Evolutionary conservation across 176 grass and related monocot genomes (phyloP).

Genomic region (Thinopyrum elongatum): DNA sequence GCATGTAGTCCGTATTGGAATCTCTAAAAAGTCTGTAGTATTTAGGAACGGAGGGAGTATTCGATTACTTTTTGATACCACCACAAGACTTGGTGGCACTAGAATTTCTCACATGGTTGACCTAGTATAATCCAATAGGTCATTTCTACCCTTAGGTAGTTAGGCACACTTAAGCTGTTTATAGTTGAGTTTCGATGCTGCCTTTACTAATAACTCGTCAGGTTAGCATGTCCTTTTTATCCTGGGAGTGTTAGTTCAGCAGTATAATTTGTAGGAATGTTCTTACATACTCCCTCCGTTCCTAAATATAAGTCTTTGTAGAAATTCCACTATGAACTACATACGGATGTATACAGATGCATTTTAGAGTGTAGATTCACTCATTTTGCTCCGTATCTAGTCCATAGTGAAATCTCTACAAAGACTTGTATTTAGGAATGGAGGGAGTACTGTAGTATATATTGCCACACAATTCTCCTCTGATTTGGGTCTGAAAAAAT

Average conservation of each 20-base stretch:
- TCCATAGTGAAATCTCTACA: no score
- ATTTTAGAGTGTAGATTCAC: no score
- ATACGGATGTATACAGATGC: no score
- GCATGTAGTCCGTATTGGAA: no score
- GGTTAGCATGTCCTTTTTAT: not conserved
- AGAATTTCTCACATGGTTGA: not conserved
- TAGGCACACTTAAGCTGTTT: not conserved
- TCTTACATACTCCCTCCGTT: not conserved
- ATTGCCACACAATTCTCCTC: not conserved
- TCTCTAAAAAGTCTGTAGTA: no score
- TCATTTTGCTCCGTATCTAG: no score
- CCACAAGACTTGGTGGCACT: not conserved
- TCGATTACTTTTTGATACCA: not conserved
- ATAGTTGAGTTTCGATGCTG: not conserved
- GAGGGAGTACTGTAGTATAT: not conserved
- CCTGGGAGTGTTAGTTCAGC: not conserved
- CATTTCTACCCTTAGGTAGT: not conserved
- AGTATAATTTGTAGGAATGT: not conserved
- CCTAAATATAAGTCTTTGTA: no score
- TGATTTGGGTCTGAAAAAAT: not conserved
- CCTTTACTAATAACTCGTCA: not conserved
- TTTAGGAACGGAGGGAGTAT: no score
- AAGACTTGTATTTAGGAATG: no score
- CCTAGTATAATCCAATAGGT: not conserved
- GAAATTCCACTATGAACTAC: no score